Evolutionary conservation across 257 asterid genomes (phyloP).

Genomic region (Verbena officinalis): DNA sequence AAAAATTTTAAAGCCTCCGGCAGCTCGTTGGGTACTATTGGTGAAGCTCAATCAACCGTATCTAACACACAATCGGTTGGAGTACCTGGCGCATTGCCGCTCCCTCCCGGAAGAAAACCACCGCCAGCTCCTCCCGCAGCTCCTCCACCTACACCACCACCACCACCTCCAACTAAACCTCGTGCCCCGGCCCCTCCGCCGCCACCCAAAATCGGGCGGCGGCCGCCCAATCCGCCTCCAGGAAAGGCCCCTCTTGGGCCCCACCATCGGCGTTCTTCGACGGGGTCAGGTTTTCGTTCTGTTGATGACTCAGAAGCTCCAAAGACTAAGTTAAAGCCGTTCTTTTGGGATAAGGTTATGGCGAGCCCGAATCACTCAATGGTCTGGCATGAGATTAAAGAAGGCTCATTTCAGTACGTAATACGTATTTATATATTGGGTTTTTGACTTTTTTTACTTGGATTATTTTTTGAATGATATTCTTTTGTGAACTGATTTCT

Average conservation of each 20-base stretch:
- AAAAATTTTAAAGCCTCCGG: constrained; percentile 37
- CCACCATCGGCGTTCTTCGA: constrained; percentile 47
- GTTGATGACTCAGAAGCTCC: constrained; percentile 64
- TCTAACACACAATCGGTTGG: constrained; percentile 28
- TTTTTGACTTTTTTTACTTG: constrained; percentile 3
- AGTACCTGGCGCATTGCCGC: constrained; percentile 45
- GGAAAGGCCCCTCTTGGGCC: constrained; percentile 58
- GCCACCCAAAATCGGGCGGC: constrained; percentile 58
- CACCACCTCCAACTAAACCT: constrained; percentile 66
- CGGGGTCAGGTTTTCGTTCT: constrained; percentile 37
- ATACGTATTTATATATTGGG: constrained; percentile 45
- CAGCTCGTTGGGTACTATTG: constrained; percentile 24
- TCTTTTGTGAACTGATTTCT: constrained; percentile 10
- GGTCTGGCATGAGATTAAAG: constrained; percentile 97
- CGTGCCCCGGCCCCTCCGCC: constrained; percentile 83
- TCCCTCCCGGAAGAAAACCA: constrained; percentile 72
- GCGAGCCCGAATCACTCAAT: constrained; percentile 88
- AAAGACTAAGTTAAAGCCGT: constrained; percentile 89
- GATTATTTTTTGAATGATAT: constrained; percentile 2
- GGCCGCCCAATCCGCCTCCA: constrained; percentile 79
- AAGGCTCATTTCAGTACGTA: constrained; percentile 98
- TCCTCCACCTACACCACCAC: constrained; percentile 31
- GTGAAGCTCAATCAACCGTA: constrained; percentile 33
- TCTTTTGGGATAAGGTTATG: constrained; percentile 96
- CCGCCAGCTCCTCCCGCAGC: constrained; percentile 24